phyloP scores from a whole-genome alignment of 371 early-diverging fungal genomes.

The Mucor ambiguus region DNA sequence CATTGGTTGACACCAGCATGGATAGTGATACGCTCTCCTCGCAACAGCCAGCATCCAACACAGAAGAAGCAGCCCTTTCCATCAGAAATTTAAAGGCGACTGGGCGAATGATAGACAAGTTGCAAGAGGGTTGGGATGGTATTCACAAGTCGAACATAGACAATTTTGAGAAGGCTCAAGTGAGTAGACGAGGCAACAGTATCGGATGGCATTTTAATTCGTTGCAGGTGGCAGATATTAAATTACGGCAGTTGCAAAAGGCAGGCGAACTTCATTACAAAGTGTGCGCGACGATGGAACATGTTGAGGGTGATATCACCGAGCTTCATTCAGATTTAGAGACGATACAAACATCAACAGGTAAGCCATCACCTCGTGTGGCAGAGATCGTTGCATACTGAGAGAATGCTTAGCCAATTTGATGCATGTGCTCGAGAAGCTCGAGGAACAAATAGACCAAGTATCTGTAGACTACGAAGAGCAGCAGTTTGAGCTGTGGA shows the following conservation, averaged over 20 bases:
- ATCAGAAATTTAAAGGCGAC: conserved; percentile 28
- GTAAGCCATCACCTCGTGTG: conserved; percentile 8
- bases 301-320: neutral
- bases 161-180: conserved; percentile 33
- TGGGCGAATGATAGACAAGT: conserved; percentile 20
- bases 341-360: conserved; percentile 12
- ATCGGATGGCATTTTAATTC: neutral
- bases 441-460: conserved; percentile 33
- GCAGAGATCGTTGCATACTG: neutral
- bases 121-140: conserved; percentile 26
- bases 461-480: conserved; percentile 27
- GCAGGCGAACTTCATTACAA: conserved; percentile 18
- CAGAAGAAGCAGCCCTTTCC: neutral
- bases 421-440: conserved; percentile 12
- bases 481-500: conserved; percentile 44
- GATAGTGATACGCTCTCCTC: neutral
- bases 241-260: conserved; percentile 20
- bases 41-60: neutral
- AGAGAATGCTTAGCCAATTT: conserved; percentile 18
- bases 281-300: conserved; percentile 11
- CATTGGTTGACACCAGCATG: neutral
- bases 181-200: conserved; percentile 1
- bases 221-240: neutral
- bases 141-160: conserved; percentile 26
- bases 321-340: conserved; percentile 10